Conservation (phyloP, 2,329 filamentous ascomycete genomes). For the Mariannaea elegans region DNA sequence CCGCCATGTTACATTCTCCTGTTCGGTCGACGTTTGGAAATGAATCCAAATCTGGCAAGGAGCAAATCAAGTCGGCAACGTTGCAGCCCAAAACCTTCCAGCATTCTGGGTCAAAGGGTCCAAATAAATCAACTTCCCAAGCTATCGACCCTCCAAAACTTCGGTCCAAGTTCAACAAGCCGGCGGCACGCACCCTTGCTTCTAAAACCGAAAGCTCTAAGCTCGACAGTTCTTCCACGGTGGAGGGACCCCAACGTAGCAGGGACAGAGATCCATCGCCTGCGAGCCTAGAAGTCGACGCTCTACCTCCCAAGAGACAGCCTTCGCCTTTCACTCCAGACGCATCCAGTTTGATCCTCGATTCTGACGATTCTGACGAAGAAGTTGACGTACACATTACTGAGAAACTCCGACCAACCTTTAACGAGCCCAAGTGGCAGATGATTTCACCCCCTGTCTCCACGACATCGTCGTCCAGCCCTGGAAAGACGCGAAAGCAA, state of each 20-base stretch:
- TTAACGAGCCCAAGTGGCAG: conserved; percentile 57
- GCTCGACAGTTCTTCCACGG: neutral
- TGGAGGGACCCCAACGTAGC: neutral
- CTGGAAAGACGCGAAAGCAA: conserved; percentile 21
- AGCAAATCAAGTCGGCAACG: conserved; percentile 7
- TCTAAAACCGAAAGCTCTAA: conserved; percentile 19
- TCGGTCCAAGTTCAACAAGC: conserved; percentile 42
- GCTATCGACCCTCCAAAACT: conserved; percentile 24
- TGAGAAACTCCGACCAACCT: conserved; percentile 47
- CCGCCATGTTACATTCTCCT: conserved; percentile 58
- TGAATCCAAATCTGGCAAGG: neutral
- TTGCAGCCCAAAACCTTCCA: conserved; percentile 13
- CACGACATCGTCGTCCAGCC: conserved; percentile 39
- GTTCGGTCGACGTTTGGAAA: conserved; percentile 46
- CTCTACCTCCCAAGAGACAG: conserved; percentile 19
- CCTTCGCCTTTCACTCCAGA: conserved; percentile 33
- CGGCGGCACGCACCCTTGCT: conserved; percentile 27
- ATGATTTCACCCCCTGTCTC: conserved; percentile 54
- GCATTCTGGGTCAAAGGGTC: conserved; percentile 1
- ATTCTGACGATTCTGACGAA: conserved; percentile 49
- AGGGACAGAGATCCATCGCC: conserved; percentile 26
- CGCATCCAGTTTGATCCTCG: conserved; percentile 45
- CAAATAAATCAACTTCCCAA: conserved; percentile 8
- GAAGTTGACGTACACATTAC: conserved; percentile 39
- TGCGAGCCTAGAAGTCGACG: conserved; percentile 15